These are phyloP conservation scores for Triticum dicoccoides DNA, from an alignment of 176 grass and related monocot genomes.

Conservation along the genomic window DNA sequence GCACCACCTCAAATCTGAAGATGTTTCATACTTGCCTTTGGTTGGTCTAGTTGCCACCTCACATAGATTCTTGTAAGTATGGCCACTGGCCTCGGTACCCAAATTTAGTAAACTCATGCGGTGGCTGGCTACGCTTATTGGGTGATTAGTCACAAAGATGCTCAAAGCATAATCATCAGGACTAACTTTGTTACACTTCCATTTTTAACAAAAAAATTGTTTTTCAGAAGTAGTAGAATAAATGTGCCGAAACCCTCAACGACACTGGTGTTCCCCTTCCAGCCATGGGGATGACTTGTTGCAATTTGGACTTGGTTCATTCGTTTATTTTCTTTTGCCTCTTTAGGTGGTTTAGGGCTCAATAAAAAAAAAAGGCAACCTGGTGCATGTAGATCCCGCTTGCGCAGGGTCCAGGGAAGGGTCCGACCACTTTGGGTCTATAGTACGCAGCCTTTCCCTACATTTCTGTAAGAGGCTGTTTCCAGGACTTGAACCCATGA, in stretches of 20 bases:
- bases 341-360: background rate
- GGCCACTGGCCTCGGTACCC: background rate
- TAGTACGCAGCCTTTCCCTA: no score
- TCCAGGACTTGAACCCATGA: no score
- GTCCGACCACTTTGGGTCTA: no score
- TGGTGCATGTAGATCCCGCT: no score
- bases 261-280: background rate
- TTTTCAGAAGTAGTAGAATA: background rate
- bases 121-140: background rate
- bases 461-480: no score
- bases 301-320: background rate
- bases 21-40: background rate
- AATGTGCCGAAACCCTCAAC: background rate
- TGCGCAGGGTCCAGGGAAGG: no score
- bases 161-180: background rate
- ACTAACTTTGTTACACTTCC: background rate
- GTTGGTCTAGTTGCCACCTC: slow-evolving; percentile 3
- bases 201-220: background rate
- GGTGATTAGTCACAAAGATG: background rate
- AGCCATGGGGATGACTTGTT: background rate
- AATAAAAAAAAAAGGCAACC: background rate
- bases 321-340: slow-evolving; percentile 11
- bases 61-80: slow-evolving; percentile 21
- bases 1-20: background rate
- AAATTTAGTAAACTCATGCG: background rate